Evolutionary conservation across 2,329 filamentous ascomycete genomes (phyloP), one percentile per base, ranked within the genome.

Genomic region (Paraphoma sp.): DNA sequence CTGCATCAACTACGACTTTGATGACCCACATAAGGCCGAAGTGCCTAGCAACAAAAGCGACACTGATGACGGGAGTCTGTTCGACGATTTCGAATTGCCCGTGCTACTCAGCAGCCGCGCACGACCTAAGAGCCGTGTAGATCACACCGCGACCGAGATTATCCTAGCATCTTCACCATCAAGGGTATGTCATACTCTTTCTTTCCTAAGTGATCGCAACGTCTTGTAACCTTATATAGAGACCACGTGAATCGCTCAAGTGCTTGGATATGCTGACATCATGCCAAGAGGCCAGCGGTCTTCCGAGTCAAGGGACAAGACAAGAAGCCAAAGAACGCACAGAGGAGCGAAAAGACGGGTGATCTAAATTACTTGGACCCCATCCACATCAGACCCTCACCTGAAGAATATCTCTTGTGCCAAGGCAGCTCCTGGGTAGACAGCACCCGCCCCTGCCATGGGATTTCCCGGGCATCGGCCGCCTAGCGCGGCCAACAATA

Each of bases 401-500:
- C 6, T 10, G 10, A 36, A 36, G 2, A 2, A 10, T 6, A 3
- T 7, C 33, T 36, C 7, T 10, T 2, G 23, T 23, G 5, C 5
- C 23, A 23, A 23, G 23, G 23, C 5, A 2, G 5, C 23, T 23
- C 23, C 23, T 23, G 48, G 59, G 38, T 48, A 49, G 6, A 45
- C 49, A 3, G 28, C 44, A 11, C 8, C 28, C 8, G 57, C 29
- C 18, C 30, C 36, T 42, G 29, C 54, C 12, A 71, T 70, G 70
- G 67, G 63, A 18, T 60, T 51, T 16, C 38, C 64, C 14, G 63
- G 60, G 16, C 68, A 65, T 18, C 41, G 33, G 36, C 33, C 55
- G 14, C 52, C 61, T 8, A 67, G 68, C 33, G 54, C 65, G n/a
- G 53, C 62, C 42, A 72, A 69, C 57, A 70, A 73, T 46, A 74